phyloP scores from a whole-genome alignment of 306 rosid species.

The Inga leiocalycina region DNA sequence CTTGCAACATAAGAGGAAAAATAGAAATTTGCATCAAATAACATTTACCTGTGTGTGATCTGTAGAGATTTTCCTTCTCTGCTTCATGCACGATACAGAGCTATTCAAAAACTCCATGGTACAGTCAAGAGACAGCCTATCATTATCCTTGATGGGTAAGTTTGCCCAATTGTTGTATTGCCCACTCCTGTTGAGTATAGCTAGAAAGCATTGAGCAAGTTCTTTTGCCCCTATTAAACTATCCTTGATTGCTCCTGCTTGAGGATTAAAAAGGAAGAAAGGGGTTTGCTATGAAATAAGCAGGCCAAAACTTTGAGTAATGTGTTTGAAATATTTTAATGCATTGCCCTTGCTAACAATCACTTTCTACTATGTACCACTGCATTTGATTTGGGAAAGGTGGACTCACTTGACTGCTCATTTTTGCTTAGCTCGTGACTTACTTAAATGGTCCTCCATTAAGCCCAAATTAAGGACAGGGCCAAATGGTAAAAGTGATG shows the following conservation, averaged over 20 bases:
- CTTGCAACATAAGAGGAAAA: neutral
- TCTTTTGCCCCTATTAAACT: constrained; percentile 46
- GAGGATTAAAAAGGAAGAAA: constrained; percentile 22
- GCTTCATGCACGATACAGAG: constrained; percentile 39
- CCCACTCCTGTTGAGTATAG: constrained; percentile 43
- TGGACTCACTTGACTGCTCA: constrained; percentile 8
- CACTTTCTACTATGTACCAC: neutral
- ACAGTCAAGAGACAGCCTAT: constrained; percentile 9
- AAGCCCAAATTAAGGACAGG: neutral
- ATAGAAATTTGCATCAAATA: neutral
- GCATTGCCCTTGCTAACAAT: neutral
- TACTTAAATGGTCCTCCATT: neutral
- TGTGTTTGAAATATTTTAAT: neutral
- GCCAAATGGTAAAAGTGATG: neutral
- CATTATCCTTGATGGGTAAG: constrained; percentile 28
- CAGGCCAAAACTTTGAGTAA: constrained; percentile 10
- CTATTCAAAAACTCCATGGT: constrained; percentile 17
- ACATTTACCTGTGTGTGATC: constrained; percentile 84
- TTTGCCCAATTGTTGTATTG: constrained; percentile 50
- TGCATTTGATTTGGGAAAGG: neutral
- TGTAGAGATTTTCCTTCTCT: constrained; percentile 48
- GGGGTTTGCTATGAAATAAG: constrained; percentile 1
- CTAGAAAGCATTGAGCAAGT: constrained; percentile 55
- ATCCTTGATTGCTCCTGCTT: constrained; percentile 67
- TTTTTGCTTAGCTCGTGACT: neutral